Evolutionary conservation across 179 eudicot genomes (phyloP).

Genomic region (Silene coronaria): DNA sequence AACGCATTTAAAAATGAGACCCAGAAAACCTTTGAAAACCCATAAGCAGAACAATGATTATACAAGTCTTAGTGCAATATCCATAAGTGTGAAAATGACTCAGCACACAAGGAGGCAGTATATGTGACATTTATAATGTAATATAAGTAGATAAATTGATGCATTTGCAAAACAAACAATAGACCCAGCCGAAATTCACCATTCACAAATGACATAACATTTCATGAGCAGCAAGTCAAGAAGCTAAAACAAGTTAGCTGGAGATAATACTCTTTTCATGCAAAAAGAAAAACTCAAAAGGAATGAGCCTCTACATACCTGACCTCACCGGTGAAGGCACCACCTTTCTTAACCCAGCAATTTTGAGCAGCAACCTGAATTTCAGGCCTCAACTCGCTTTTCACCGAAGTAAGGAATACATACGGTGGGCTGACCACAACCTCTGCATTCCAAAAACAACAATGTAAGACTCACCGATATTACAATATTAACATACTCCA

Average conservation of each 20-base stretch:
- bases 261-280: background rate
- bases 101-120: background rate
- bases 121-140: background rate
- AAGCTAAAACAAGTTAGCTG: background rate
- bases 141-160: background rate
- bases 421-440: conserved; percentile 82
- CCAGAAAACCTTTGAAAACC: background rate
- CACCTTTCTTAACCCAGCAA: conserved; percentile 92
- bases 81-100: background rate
- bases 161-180: background rate
- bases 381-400: conserved; percentile 52
- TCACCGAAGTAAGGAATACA: conserved; percentile 60
- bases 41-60: background rate
- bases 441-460: conserved; percentile 36
- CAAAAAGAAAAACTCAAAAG: background rate
- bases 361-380: conserved; percentile 84
- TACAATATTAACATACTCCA: background rate
- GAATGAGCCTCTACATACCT: conserved; percentile 42
- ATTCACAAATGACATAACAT: background rate
- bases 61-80: background rate
- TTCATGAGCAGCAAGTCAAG: background rate
- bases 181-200: background rate
- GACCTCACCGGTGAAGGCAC: conserved; percentile 87
- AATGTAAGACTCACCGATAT: background rate
- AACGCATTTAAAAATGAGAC: background rate